Conservation (phyloP, 352 stramenopile species). For the Phytophthora sp. region DNA sequence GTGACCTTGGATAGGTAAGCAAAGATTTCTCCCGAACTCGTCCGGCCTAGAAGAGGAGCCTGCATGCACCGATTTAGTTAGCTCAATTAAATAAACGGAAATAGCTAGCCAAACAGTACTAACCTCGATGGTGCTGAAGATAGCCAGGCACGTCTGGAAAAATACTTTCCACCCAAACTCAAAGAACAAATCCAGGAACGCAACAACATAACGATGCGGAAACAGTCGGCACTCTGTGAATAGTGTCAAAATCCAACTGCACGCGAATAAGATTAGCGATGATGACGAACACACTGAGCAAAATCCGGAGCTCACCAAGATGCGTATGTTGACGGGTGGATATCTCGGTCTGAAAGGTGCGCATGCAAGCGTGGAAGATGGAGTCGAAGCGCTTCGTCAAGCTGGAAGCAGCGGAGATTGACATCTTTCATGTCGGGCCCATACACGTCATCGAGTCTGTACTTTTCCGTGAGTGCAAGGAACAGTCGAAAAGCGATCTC, state of each 20-base stretch:
- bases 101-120: background rate
- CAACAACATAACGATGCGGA: slow-evolving; percentile 41
- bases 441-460: slow-evolving; percentile 55
- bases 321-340: slow-evolving; percentile 57
- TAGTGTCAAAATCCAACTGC: slow-evolving; percentile 59
- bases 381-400: slow-evolving; percentile 50
- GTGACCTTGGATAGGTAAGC: slow-evolving; percentile 37
- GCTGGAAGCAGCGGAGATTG: slow-evolving; percentile 57
- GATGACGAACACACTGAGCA: background rate
- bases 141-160: slow-evolving; percentile 46
- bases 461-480: slow-evolving; percentile 56
- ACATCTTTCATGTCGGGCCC: slow-evolving; percentile 57
- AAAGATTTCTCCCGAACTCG: slow-evolving; percentile 36
- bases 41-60: slow-evolving; percentile 23
- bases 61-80: background rate
- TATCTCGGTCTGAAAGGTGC: slow-evolving; percentile 49
- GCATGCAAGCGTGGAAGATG: slow-evolving; percentile 45
- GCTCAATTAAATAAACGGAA: background rate
- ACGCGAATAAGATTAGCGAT: background rate
- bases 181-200: slow-evolving; percentile 57
- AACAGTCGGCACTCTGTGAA: slow-evolving; percentile 58
- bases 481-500: slow-evolving; percentile 56
- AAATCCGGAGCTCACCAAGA: slow-evolving; percentile 35
- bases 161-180: slow-evolving; percentile 57
- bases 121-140: slow-evolving; percentile 50